Evolutionary conservation across 2,329 filamentous ascomycete genomes (phyloP).

Genomic region (Metarhizium humberi): DNA sequence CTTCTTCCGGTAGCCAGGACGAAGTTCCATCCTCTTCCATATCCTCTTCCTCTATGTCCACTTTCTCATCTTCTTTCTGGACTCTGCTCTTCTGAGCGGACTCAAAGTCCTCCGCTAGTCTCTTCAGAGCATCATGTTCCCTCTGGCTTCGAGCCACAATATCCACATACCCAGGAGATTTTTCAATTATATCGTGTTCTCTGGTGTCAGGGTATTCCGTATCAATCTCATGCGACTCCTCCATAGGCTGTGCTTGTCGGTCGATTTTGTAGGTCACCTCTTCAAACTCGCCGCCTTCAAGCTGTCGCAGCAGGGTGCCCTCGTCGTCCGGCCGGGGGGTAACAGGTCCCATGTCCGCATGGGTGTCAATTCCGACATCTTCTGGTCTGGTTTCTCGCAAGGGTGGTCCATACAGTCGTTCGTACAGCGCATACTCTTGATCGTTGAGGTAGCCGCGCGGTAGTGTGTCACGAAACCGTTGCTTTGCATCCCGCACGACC

Average conservation of each 20-base stretch:
- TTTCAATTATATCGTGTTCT: slow-evolving; percentile 18
- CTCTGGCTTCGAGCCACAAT: slow-evolving; percentile 42
- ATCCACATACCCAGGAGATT: slow-evolving; percentile 31
- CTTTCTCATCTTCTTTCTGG: slow-evolving; percentile 18
- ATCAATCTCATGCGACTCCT: slow-evolving; percentile 4
- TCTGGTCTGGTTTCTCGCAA: slow-evolving; percentile 51
- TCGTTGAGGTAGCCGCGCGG: slow-evolving; percentile 61
- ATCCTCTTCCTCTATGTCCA: slow-evolving; percentile 8
- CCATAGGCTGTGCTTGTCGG: slow-evolving; percentile 3
- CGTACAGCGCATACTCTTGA: slow-evolving; percentile 67
- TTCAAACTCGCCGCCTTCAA: slow-evolving; percentile 48
- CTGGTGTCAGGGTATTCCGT: slow-evolving; percentile 8
- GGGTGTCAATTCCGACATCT: slow-evolving; percentile 42
- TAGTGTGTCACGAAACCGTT: slow-evolving; percentile 67
- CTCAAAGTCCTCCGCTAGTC: slow-evolving; percentile 49
- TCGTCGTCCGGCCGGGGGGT: slow-evolving; percentile 18
- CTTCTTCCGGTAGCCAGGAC: slow-evolving; percentile 22
- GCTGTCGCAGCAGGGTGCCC: slow-evolving; percentile 42
- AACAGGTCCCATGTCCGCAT: slow-evolving; percentile 24
- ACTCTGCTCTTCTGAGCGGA: slow-evolving; percentile 27
- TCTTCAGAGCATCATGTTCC: slow-evolving; percentile 45
- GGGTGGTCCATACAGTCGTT: slow-evolving; percentile 72
- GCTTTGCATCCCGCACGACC: slow-evolving; percentile 61
- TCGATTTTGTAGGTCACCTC: slow-evolving; percentile 44
- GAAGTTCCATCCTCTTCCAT: slow-evolving; percentile 17